Evolutionary conservation across 1,284 basidiomycete genomes (phyloP).

Genomic region (Afroboletus lepidellus): DNA sequence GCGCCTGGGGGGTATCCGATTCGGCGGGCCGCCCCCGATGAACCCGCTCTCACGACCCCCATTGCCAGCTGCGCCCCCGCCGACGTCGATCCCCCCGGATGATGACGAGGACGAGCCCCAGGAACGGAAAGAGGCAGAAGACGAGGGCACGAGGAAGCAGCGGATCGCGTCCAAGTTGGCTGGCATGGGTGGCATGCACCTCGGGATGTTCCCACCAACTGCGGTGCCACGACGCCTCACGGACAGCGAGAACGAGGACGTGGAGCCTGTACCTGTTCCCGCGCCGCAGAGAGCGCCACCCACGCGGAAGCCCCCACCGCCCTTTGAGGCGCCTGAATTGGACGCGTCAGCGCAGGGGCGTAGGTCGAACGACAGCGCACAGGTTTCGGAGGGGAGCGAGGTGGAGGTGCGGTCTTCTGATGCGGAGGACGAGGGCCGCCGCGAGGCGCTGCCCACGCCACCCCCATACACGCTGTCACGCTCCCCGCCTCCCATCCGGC

Average conservation of each 20-base stretch:
- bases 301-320: constrained; percentile 37
- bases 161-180: constrained; percentile 69
- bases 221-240: constrained; percentile 23
- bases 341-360: constrained; percentile 28
- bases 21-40: constrained; percentile 59
- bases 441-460: constrained; percentile 34
- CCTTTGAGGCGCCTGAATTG: constrained; percentile 27
- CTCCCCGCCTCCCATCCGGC: constrained; percentile 34
- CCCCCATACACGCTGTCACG: constrained; percentile 31
- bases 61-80: constrained; percentile 38
- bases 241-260: constrained; percentile 25
- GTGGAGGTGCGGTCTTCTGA: constrained; percentile 51
- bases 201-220: constrained; percentile 67
- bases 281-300: constrained; percentile 35
- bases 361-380: constrained; percentile 57
- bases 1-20: constrained; percentile 68
- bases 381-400: constrained; percentile 65
- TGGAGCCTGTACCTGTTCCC: constrained; percentile 24
- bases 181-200: constrained; percentile 72
- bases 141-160: constrained; percentile 64
- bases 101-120: constrained; percentile 23
- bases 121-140: constrained; percentile 47
- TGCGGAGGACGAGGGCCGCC: constrained; percentile 17
- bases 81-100: constrained; percentile 36
- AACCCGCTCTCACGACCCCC: constrained; percentile 45